A percentile compares a stretch with the other conserved stretches of the same genome.
Conservation (phyloP, 192 early-diverging fungal species). For the Backusella parvicylindrica region DNA sequence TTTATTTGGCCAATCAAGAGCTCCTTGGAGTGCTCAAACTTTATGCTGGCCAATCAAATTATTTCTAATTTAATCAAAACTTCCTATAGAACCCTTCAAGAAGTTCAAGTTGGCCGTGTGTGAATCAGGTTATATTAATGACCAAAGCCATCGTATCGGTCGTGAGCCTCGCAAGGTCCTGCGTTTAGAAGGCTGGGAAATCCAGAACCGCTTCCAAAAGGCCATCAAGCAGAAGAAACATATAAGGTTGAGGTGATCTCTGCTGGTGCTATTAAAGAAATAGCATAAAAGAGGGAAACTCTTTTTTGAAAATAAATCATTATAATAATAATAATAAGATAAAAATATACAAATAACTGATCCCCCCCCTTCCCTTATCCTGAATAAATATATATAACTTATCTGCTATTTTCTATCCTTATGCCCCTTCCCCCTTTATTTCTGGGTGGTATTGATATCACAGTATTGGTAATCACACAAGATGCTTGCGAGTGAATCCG, state of each 20-base stretch:
- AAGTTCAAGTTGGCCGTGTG: conserved; percentile 49
- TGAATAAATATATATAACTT: neutral
- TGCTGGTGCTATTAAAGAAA: conserved; percentile 2
- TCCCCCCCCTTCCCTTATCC: neutral
- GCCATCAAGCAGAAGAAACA: conserved; percentile 71
- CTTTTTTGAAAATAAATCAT: neutral
- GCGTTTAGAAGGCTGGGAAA: conserved; percentile 66
- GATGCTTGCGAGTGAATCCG: no score
- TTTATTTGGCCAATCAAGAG: neutral
- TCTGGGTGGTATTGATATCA: no score
- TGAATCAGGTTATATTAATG: conserved; percentile 50
- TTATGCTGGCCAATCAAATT: no score
- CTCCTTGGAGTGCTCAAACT: no score
- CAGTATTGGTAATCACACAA: no score
- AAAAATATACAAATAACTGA: neutral
- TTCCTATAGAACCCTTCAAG: conserved; percentile 60
- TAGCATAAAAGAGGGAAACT: neutral
- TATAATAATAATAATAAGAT: neutral
- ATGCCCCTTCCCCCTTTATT: neutral
- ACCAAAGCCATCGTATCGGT: conserved; percentile 60
- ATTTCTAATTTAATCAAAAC: no score
- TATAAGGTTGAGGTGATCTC: conserved; percentile 12
- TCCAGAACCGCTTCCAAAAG: conserved; percentile 66
- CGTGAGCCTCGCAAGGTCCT: conserved; percentile 62
- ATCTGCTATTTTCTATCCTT: neutral